A percentile compares a stretch with the other conserved stretches of the same genome.
Conservation (phyloP, 202 grass and related monocot genomes). For the Eragrostis tef region DNA sequence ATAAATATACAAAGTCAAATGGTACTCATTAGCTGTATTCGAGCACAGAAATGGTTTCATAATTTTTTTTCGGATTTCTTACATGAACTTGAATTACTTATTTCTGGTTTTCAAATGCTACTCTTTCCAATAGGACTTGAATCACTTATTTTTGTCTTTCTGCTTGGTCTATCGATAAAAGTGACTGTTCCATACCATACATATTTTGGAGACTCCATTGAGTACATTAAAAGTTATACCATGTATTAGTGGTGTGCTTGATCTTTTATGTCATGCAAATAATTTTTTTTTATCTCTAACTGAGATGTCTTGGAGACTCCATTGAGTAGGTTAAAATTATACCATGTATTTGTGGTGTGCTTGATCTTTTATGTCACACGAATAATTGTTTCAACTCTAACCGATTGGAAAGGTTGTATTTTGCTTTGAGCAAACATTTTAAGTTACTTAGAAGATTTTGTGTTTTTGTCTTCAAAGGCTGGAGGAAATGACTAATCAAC, state of each 20-base stretch:
- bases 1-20: constrained; percentile 9
- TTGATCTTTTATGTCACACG: constrained; percentile 14
- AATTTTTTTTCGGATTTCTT: constrained; percentile 16
- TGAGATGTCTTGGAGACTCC: constrained; percentile 7
- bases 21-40: constrained; percentile 14
- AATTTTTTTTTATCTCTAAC: neutral
- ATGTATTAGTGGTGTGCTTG: constrained; percentile 19
- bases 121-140: neutral
- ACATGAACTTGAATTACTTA: constrained; percentile 18
- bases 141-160: neutral
- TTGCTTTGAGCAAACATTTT: constrained; percentile 19
- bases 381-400: neutral
- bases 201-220: constrained; percentile 11
- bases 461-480: constrained; percentile 61
- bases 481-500: constrained; percentile 81
- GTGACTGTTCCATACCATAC: neutral
- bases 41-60: constrained; percentile 3
- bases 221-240: neutral
- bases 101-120: neutral
- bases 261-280: constrained; percentile 21
- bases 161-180: constrained; percentile 32
- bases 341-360: constrained; percentile 21
- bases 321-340: neutral
- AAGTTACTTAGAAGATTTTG: constrained; percentile 32
- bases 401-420: constrained; percentile 29